Percentiles rank a stretch among this genome's conserved stretches.
phyloP scores from a whole-genome alignment of 2,329 filamentous ascomycete species.

The Cladorrhinum sp. region DNA sequence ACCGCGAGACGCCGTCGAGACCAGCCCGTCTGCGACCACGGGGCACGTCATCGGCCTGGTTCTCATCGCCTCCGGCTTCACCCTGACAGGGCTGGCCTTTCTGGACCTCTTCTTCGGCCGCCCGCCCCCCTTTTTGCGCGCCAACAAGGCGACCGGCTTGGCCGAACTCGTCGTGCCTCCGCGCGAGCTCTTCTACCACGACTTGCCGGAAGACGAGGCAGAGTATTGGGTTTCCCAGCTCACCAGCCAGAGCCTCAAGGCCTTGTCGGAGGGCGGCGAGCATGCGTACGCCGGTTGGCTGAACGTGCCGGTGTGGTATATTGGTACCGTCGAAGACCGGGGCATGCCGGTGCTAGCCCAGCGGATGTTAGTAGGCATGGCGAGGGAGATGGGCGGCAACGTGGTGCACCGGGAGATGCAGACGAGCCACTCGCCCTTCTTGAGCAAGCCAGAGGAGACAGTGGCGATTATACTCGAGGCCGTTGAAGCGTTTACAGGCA shows the following conservation, averaged over 20 bases:
- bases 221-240: constrained; percentile 42
- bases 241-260: constrained; percentile 39
- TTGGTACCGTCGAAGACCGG: constrained; percentile 42
- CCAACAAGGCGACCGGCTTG: constrained; percentile 40
- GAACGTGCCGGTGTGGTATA: constrained; percentile 47
- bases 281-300: constrained; percentile 45
- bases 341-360: constrained; percentile 41
- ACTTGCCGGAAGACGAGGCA: constrained; percentile 43
- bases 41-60: constrained; percentile 44
- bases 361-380: constrained; percentile 37
- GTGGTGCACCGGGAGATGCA: constrained; percentile 40
- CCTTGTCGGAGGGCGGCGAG: constrained; percentile 45
- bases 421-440: constrained; percentile 49
- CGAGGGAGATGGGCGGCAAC: constrained; percentile 36
- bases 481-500: constrained; percentile 29
- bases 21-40: constrained; percentile 1
- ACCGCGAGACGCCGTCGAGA: neutral
- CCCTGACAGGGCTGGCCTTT: constrained; percentile 37
- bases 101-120: constrained; percentile 40
- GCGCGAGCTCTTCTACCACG: constrained; percentile 48
- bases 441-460: constrained; percentile 44
- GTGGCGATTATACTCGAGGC: constrained; percentile 38
- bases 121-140: constrained; percentile 42
- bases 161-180: constrained; percentile 39
- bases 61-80: constrained; percentile 45